Evolutionary conservation across 257 asterid genomes (phyloP).

Genomic region (Galeopsis tetrahit): DNA sequence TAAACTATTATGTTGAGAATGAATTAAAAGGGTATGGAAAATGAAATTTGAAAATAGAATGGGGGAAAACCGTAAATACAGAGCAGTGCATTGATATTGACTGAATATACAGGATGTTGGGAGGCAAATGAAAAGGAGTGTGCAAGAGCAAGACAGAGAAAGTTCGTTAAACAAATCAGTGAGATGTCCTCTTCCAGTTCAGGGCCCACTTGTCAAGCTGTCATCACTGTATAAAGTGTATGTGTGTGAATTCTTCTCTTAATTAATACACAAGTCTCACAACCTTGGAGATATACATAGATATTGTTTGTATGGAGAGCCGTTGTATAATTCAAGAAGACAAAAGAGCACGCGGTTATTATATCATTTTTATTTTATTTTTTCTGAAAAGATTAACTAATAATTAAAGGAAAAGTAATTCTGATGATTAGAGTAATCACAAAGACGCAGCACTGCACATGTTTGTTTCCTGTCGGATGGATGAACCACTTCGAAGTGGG

Average conservation of each 20-base stretch:
- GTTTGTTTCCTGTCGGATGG: slow-evolving; percentile 51
- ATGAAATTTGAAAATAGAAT: background rate
- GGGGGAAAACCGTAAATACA: background rate
- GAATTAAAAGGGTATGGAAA: background rate
- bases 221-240: slow-evolving; percentile 37
- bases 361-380: background rate
- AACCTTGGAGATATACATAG: slow-evolving; percentile 15
- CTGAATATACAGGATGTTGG: slow-evolving; percentile 28
- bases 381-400: background rate
- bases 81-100: slow-evolving; percentile 18
- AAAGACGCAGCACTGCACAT: slow-evolving; percentile 38
- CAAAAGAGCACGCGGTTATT: slow-evolving; percentile 49
- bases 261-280: background rate
- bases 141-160: slow-evolving; percentile 40
- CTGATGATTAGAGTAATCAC: slow-evolving; percentile 45
- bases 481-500: slow-evolving; percentile 36
- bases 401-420: slow-evolving; percentile 34
- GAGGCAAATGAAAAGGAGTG: background rate
- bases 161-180: slow-evolving; percentile 45
- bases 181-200: slow-evolving; percentile 52
- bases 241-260: slow-evolving; percentile 1
- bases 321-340: slow-evolving; percentile 52
- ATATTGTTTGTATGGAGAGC: slow-evolving; percentile 30
- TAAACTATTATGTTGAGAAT: background rate
- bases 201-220: slow-evolving; percentile 56